Conservation (phyloP, 2,329 filamentous ascomycete genomes). For the Aspergillus caelatus region DNA sequence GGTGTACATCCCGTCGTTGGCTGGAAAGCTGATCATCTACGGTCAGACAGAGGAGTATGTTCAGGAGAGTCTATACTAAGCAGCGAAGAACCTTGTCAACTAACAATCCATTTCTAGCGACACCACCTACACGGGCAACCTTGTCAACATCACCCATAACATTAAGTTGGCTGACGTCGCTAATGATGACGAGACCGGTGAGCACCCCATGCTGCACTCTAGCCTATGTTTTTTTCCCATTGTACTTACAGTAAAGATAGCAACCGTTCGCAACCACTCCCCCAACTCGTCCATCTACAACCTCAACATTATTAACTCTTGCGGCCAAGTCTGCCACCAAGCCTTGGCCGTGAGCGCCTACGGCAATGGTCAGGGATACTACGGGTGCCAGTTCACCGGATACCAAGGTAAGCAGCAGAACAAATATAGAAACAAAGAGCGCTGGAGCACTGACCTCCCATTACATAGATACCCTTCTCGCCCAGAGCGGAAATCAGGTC, state of each 20-base stretch:
- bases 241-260: neutral
- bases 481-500: conserved; percentile 56
- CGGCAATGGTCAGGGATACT: conserved; percentile 58
- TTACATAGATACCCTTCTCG: conserved; percentile 50
- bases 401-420: conserved; percentile 49
- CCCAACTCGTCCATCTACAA: conserved; percentile 20
- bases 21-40: conserved; percentile 57
- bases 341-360: conserved; percentile 56
- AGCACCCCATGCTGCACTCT: neutral
- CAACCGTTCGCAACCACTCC: conserved; percentile 10
- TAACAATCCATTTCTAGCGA: conserved; percentile 41
- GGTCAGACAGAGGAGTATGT: conserved; percentile 56
- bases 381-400: conserved; percentile 58
- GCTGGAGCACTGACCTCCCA: neutral
- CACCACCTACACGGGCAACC: conserved; percentile 55
- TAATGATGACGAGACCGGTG: conserved; percentile 26
- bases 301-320: conserved; percentile 23
- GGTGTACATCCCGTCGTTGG: conserved; percentile 55
- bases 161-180: conserved; percentile 15
- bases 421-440: neutral
- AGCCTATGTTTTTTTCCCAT: neutral
- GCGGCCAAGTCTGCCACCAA: conserved; percentile 19
- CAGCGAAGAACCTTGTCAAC: neutral
- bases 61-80: neutral
- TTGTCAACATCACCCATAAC: conserved; percentile 55